Conservation (phyloP, 352 stramenopile species). For the Phytophthora sansomeana region DNA sequence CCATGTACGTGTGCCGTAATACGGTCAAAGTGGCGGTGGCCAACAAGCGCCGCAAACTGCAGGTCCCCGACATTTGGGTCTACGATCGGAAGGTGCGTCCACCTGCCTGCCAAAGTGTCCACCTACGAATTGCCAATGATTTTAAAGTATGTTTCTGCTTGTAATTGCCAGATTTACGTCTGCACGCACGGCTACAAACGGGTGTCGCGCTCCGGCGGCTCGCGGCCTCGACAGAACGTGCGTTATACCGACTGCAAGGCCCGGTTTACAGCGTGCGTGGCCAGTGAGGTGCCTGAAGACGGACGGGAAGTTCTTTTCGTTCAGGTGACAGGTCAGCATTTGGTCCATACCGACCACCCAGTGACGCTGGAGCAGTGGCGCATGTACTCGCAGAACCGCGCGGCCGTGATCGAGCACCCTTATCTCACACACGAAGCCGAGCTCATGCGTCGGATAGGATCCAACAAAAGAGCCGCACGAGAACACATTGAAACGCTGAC, state of each 20-base stretch:
- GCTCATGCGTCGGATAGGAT: conserved; percentile 72
- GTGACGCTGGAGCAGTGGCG: conserved; percentile 74
- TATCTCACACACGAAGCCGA: conserved; percentile 79
- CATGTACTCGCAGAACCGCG: conserved; percentile 84
- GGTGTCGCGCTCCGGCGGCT: conserved; percentile 66
- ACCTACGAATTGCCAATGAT: conserved; percentile 10
- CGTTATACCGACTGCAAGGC: conserved; percentile 76
- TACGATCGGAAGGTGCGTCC: conserved; percentile 70
- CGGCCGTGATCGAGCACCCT: conserved; percentile 71
- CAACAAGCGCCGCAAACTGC: conserved; percentile 75
- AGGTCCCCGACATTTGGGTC: conserved; percentile 68
- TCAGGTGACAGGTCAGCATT: conserved; percentile 66
- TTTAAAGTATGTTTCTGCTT: neutral
- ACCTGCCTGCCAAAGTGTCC: conserved; percentile 8
- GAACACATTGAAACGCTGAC: conserved; percentile 73
- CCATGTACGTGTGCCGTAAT: conserved; percentile 84
- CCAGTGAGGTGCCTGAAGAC: conserved; percentile 59
- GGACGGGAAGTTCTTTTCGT: conserved; percentile 64
- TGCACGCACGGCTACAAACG: conserved; percentile 80
- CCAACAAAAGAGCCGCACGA: conserved; percentile 68
- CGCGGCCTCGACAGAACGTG: conserved; percentile 70
- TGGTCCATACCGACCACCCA: conserved; percentile 73
- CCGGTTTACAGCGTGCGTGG: conserved; percentile 70
- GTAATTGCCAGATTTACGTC: conserved; percentile 62
- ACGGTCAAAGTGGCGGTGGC: conserved; percentile 77